Conservation (phyloP, 2,329 filamentous ascomycete genomes). For the Zelopaecilomyces penicillatus region DNA sequence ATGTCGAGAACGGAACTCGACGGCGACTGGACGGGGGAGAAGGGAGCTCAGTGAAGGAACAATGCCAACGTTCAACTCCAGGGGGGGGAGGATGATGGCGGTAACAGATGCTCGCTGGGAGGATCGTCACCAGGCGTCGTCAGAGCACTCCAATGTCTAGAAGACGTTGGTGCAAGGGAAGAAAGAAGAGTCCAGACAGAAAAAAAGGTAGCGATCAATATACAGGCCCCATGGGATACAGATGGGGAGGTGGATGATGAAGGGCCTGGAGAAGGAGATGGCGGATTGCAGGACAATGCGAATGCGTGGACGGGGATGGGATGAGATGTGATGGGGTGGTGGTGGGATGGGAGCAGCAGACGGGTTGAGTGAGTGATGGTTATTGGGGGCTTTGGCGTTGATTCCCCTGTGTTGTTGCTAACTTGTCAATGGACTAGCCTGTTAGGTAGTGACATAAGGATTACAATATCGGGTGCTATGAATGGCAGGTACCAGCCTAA, state of each 20-base stretch:
- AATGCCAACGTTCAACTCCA: slow-evolving; percentile 6
- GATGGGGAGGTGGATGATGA: slow-evolving; percentile 9
- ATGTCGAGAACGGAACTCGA: slow-evolving; percentile 4
- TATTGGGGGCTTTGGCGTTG: no score
- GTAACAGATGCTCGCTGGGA: slow-evolving; percentile 1
- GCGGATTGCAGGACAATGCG: slow-evolving; percentile 1
- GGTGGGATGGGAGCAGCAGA: not conserved
- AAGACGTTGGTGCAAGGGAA: slow-evolving; percentile 6
- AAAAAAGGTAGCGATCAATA: slow-evolving; percentile 26
- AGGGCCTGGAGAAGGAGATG: slow-evolving; percentile 20
- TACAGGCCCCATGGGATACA: slow-evolving; percentile 27
- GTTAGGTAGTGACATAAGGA: no score
- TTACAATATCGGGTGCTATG: no score
- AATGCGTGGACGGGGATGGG: not conserved
- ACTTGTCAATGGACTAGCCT: no score
- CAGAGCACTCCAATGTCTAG: not conserved
- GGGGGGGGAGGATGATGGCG: slow-evolving; percentile 1
- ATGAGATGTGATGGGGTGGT: slow-evolving; percentile 1
- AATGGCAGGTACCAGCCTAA: no score
- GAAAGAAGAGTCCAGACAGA: slow-evolving; percentile 13
- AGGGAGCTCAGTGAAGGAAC: slow-evolving; percentile 6
- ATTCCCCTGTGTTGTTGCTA: no score
- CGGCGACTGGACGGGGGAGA: slow-evolving; percentile 1
- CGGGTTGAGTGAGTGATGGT: no score
- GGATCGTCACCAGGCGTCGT: slow-evolving; percentile 1